phyloP scores from a whole-genome alignment of 345 rosid genomes.

The Euphorbia lathyris region DNA sequence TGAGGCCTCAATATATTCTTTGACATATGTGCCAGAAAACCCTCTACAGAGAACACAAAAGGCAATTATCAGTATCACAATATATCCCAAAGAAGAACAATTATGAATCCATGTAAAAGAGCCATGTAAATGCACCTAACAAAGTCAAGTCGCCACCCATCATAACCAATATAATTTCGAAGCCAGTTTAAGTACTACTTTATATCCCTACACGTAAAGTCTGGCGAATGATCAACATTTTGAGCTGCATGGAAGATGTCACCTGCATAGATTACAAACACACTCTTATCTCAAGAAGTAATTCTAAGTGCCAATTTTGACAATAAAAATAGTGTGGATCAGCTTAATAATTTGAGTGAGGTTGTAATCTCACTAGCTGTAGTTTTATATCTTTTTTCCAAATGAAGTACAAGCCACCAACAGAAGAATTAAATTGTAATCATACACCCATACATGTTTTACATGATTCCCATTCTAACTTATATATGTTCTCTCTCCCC shows the following conservation, averaged over 20 bases:
- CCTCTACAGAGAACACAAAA: constrained; percentile 33
- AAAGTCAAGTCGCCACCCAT: too few relatives aligned
- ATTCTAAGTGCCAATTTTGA: not conserved
- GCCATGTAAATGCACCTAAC: too few relatives aligned
- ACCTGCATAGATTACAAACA: too few relatives aligned
- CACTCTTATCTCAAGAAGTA: not conserved
- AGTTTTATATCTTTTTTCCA: too few relatives aligned
- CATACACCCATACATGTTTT: not conserved
- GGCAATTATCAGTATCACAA: not conserved
- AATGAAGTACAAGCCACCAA: not conserved
- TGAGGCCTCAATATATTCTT: constrained; percentile 48
- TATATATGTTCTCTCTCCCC: not conserved
- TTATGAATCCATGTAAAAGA: not conserved
- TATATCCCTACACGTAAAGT: constrained; percentile 42
- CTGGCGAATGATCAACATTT: too few relatives aligned
- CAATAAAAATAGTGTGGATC: not conserved
- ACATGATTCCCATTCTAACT: not conserved
- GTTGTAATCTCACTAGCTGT: not conserved
- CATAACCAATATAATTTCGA: constrained; percentile 35
- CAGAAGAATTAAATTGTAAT: not conserved
- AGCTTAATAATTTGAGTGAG: not conserved
- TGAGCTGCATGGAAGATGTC: too few relatives aligned
- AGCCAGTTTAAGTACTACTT: constrained; percentile 52
- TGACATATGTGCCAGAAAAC: too few relatives aligned
- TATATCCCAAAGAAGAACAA: not conserved